Conservation (phyloP, 2,329 filamentous ascomycete species). For the Sporothrix pseudoabietina region DNA sequence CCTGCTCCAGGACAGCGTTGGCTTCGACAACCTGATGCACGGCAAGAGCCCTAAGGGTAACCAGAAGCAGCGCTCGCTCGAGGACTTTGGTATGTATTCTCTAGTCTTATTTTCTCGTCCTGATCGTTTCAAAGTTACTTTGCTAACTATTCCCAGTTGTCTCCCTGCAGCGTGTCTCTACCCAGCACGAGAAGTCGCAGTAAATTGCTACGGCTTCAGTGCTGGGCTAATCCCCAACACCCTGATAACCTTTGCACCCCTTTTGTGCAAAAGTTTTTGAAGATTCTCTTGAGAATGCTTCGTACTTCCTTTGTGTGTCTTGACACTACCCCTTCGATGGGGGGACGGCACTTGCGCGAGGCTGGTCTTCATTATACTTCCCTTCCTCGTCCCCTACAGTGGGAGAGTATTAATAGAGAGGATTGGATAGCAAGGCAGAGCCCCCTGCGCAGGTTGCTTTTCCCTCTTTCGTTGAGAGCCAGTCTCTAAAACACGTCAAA, state of each 20-base stretch:
- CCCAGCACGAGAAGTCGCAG: slow-evolving; percentile 85
- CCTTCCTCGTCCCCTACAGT: slow-evolving; percentile 39
- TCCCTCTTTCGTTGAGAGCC: slow-evolving; percentile 8
- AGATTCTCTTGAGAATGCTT: slow-evolving; percentile 33
- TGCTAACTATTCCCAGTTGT: slow-evolving; percentile 68
- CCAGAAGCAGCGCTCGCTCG: slow-evolving; percentile 79
- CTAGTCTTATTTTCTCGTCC: neutral
- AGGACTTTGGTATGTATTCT: slow-evolving; percentile 77
- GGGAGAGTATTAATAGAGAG: slow-evolving; percentile 30
- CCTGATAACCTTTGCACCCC: neutral
- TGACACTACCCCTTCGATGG: slow-evolving; percentile 28
- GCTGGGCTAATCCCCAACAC: neutral
- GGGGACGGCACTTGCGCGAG: slow-evolving; percentile 35
- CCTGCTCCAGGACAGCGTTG: slow-evolving; percentile 75
- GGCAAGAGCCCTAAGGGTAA: slow-evolving; percentile 81
- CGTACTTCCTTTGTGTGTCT: slow-evolving; percentile 33
- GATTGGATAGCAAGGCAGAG: slow-evolving; percentile 32
- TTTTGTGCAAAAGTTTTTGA: slow-evolving; percentile 32
- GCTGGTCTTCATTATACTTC: slow-evolving; percentile 24
- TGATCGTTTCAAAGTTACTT: neutral
- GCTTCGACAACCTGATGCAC: slow-evolving; percentile 92
- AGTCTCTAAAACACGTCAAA: slow-evolving; percentile 15
- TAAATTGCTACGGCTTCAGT: slow-evolving; percentile 47
- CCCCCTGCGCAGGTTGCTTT: slow-evolving; percentile 22
- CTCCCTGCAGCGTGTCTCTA: slow-evolving; percentile 85